These are phyloP conservation scores for Leptodontidium sp. DNA, from an alignment of 2,329 filamentous ascomycete species.

Conservation along the genomic window DNA sequence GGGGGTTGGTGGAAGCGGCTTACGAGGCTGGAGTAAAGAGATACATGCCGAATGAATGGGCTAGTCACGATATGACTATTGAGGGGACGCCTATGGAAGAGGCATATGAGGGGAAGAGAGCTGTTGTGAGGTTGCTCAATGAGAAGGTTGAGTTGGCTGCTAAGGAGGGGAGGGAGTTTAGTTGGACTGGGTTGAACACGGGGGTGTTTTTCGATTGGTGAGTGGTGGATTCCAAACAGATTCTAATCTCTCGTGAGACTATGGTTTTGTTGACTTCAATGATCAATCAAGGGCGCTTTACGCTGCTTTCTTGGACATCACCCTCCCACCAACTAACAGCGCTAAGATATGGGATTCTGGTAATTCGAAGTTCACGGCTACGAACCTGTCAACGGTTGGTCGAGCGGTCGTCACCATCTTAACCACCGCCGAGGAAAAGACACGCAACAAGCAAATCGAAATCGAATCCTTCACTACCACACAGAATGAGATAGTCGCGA, in stretches of 20 bases:
- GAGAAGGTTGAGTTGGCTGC: slow-evolving; percentile 22
- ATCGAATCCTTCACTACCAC: slow-evolving; percentile 45
- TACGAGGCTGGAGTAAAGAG: slow-evolving; percentile 64
- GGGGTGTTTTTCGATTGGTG: slow-evolving; percentile 41
- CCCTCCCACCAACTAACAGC: slow-evolving; percentile 54
- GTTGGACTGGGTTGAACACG: slow-evolving; percentile 47
- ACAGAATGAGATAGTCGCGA: slow-evolving; percentile 46
- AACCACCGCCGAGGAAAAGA: background rate
- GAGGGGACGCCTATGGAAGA: slow-evolving; percentile 18
- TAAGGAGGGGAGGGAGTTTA: slow-evolving; percentile 33
- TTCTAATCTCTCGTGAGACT: background rate
- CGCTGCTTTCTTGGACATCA: slow-evolving; percentile 59
- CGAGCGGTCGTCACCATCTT: slow-evolving; percentile 47
- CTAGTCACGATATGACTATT: slow-evolving; percentile 38
- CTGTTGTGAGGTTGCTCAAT: slow-evolving; percentile 18
- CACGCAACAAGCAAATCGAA: slow-evolving; percentile 46
- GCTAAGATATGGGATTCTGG: slow-evolving; percentile 52
- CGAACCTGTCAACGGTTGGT: slow-evolving; percentile 44
- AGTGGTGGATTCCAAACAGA: background rate
- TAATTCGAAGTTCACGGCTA: slow-evolving; percentile 32
- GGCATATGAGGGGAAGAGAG: slow-evolving; percentile 6
- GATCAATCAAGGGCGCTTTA: slow-evolving; percentile 19
- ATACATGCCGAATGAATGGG: slow-evolving; percentile 67
- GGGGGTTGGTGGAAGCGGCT: slow-evolving; percentile 61
- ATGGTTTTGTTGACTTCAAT: too few relatives aligned